Evolutionary conservation across 768 basidiomycete genomes (phyloP).

Genomic region (Auriscalpium microsporum): DNA sequence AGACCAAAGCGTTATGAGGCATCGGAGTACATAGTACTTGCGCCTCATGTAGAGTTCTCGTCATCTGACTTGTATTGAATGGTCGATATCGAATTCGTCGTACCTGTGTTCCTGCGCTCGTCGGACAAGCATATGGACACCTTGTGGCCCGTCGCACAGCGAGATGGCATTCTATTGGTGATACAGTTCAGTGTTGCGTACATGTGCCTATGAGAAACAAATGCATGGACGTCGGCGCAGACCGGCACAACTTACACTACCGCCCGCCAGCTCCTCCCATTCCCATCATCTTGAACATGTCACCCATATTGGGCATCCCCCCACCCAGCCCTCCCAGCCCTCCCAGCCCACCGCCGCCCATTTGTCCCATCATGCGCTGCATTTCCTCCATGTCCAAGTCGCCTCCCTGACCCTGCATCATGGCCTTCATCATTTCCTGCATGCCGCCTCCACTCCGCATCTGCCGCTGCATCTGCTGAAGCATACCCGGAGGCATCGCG

Average conservation of each 20-base stretch:
- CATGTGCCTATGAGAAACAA: background rate
- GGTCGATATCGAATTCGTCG: no score
- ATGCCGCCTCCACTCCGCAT: conserved; percentile 77
- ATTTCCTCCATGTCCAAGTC: conserved; percentile 91
- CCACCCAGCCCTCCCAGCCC: conserved; percentile 58
- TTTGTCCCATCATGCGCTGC: conserved; percentile 91
- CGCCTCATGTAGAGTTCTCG: no score
- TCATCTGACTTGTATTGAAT: no score
- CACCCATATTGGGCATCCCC: conserved; percentile 61
- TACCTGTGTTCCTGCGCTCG: no score
- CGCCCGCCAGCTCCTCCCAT: conserved; percentile 13
- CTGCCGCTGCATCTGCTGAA: conserved; percentile 87
- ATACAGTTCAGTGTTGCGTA: background rate
- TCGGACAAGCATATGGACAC: no score
- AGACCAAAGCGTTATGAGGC: background rate
- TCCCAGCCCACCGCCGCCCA: conserved; percentile 60
- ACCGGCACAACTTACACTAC: background rate
- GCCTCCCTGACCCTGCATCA: conserved; percentile 94
- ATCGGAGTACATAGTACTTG: background rate
- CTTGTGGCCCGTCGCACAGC: no score
- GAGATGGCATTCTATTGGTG: no score
- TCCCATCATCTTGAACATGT: conserved; percentile 84
- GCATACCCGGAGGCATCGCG: conserved; percentile 90
- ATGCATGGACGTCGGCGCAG: background rate
- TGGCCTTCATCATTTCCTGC: conserved; percentile 97